phyloP scores from a whole-genome alignment of 2,329 filamentous ascomycete species.

The Penicillium sclerotiorum region DNA sequence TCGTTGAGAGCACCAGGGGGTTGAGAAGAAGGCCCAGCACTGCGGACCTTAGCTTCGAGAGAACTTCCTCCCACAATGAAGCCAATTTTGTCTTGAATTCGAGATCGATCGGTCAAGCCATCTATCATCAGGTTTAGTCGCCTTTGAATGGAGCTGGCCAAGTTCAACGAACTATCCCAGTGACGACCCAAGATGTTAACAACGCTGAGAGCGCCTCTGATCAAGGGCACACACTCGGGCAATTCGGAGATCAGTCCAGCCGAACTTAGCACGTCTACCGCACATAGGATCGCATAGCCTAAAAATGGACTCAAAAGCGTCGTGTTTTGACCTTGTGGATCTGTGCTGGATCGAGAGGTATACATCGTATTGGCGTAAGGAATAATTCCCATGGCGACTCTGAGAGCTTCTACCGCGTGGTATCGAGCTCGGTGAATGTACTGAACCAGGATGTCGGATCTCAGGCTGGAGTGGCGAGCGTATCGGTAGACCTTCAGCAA shows the following conservation, averaged over 20 bases:
- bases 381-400: conserved; percentile 39
- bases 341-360: conserved; percentile 19
- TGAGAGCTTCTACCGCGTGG: conserved; percentile 57
- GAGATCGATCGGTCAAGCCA: conserved; percentile 37
- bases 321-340: conserved; percentile 31
- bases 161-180: conserved; percentile 62
- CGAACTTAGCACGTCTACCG: conserved; percentile 67
- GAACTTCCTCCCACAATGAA: conserved; percentile 40
- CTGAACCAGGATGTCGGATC: conserved; percentile 44
- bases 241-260: conserved; percentile 58
- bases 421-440: conserved; percentile 54
- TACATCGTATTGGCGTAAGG: conserved; percentile 27
- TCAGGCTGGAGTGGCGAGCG: conserved; percentile 49
- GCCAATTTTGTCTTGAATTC: conserved; percentile 36
- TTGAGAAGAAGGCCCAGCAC: conserved; percentile 15
- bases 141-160: conserved; percentile 53
- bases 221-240: conserved; percentile 55
- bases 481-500: conserved; percentile 68
- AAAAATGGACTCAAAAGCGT: conserved; percentile 62
- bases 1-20: conserved; percentile 31
- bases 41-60: conserved; percentile 45
- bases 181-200: conserved; percentile 59
- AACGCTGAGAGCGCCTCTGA: conserved; percentile 56
- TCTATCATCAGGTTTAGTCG: conserved; percentile 50
- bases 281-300: conserved; percentile 64